Evolutionary conservation across 352 stramenopile species (phyloP), one percentile per base, ranked within the genome.

Genomic region (Phytophthora citrophthora): DNA sequence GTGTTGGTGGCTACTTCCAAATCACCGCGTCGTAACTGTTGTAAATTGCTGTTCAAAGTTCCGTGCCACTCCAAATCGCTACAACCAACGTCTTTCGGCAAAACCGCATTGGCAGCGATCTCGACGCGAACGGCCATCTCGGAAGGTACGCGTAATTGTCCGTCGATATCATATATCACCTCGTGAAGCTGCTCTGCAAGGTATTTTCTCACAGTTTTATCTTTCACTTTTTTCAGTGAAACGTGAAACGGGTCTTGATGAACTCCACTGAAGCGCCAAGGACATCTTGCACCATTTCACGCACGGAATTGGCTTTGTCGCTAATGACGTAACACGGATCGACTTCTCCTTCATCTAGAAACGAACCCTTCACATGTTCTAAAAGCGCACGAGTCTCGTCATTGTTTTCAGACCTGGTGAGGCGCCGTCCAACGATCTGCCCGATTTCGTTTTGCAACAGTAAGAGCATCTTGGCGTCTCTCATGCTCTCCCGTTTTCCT

Each of bases 211-310:
- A 3, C 15, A 1, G 5, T 9, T 16, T 54, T 64, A 5, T 58
- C 18, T 29, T 64, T 64, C 4, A 57, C 27, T n/a, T 20, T 64
- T 58, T 18, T 59, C 57, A 40, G 47, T 40, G 23, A 65, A 65
- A 1, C 44, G 11, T 63, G 54, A 55, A 63, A 63, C 5, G 34
- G 34, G 11, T 51, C 54, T 43, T 63, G 45, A 1, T 1, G 13
- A 31, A 55, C 45, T 3, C 20, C 27, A 43, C 8, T 8, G 34
- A n/a, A 23, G 3, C 8, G 2, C 54, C 24, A 34, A 38, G 43
- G 11, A 55, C 54, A 39, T 50, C 36, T 1, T 23, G 18, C 18
- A 55, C 54, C n/a, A 63, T 24, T 7, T 5, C 43, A 6, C 12
- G 24, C 8, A 54, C 26, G 1, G 54, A 27, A 24, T 48, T 54